Evolutionary conservation across 345 rosid genomes (phyloP).

Genomic region (Pistacia integerrima): DNA sequence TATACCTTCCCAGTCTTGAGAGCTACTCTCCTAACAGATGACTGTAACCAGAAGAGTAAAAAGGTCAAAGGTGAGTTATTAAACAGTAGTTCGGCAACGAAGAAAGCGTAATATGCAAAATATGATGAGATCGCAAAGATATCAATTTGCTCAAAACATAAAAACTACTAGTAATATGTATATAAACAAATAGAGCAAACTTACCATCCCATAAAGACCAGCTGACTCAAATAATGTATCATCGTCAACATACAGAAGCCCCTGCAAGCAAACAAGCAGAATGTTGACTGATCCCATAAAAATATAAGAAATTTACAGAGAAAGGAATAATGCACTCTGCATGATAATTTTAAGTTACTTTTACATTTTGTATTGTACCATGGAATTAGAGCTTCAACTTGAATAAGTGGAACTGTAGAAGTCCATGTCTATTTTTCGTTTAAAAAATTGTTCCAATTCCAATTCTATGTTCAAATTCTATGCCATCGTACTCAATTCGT

Average conservation of each 20-base stretch:
- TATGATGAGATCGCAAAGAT: too few relatives aligned
- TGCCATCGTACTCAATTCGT: too few relatives aligned
- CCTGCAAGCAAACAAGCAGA: slow-evolving; percentile 48
- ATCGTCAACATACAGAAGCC: slow-evolving; percentile 76
- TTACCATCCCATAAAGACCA: slow-evolving; percentile 62
- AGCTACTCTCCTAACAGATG: slow-evolving; percentile 79
- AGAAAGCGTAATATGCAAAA: too few relatives aligned
- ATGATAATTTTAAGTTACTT: background rate
- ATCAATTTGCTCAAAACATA: background rate
- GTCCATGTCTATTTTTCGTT: too few relatives aligned
- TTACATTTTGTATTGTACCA: too few relatives aligned
- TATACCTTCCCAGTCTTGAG: slow-evolving; percentile 80
- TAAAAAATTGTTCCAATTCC: too few relatives aligned
- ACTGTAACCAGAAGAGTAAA: slow-evolving; percentile 46
- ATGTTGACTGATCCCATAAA: background rate
- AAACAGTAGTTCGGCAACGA: background rate
- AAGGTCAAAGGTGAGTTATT: slow-evolving; percentile 1
- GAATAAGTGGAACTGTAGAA: too few relatives aligned
- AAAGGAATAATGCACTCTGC: background rate
- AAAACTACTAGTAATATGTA: background rate
- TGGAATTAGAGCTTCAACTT: too few relatives aligned
- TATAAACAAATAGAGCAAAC: background rate
- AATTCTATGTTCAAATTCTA: too few relatives aligned
- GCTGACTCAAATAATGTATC: slow-evolving; percentile 85
- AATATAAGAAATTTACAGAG: background rate